These are phyloP conservation scores for Angomonas deanei DNA, from an alignment of 208 protist genomes.

Conservation along the genomic window DNA sequence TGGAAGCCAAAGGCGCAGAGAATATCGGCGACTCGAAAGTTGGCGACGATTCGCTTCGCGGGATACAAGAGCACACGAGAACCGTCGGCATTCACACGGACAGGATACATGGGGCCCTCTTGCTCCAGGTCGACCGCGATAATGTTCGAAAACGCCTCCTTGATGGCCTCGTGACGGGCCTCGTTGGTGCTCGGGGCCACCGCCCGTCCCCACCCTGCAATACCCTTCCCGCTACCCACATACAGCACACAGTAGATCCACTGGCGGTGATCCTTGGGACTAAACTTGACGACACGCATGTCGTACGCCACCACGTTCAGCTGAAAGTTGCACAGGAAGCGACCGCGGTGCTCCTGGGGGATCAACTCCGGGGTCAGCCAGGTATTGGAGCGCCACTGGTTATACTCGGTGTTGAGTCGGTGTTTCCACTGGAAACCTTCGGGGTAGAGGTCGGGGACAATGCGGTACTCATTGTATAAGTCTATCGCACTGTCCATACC, in stretches of 20 bases:
- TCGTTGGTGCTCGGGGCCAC: slow-evolving; percentile 88
- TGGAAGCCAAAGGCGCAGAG: slow-evolving; percentile 93
- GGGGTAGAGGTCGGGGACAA: slow-evolving; percentile 90
- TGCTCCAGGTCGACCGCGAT: slow-evolving; percentile 92
- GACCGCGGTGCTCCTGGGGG: slow-evolving; percentile 86
- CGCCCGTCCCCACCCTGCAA: slow-evolving; percentile 86
- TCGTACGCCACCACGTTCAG: slow-evolving; percentile 90
- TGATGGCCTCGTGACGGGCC: slow-evolving; percentile 87
- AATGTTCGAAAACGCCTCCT: slow-evolving; percentile 88
- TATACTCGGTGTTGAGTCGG: slow-evolving; percentile 92
- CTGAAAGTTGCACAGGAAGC: slow-evolving; percentile 93
- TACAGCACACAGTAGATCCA: slow-evolving; percentile 92
- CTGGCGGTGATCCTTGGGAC: slow-evolving; percentile 89
- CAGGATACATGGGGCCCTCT: slow-evolving; percentile 91
- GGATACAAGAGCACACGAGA: slow-evolving; percentile 87
- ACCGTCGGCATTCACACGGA: slow-evolving; percentile 87
- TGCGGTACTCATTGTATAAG: slow-evolving; percentile 91
- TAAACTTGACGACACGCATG: slow-evolving; percentile 92
- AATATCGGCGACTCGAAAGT: slow-evolving; percentile 89
- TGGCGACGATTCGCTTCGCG: slow-evolving; percentile 84
- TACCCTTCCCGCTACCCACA: slow-evolving; percentile 87
- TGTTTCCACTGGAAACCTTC: slow-evolving; percentile 93
- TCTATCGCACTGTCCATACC: slow-evolving; percentile 90
- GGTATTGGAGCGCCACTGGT: slow-evolving; percentile 92
- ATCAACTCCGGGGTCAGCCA: slow-evolving; percentile 91